These are phyloP conservation scores for Sanghuangporus sanghuang DNA, from an alignment of 1,284 basidiomycete species.

Conservation along the genomic window DNA sequence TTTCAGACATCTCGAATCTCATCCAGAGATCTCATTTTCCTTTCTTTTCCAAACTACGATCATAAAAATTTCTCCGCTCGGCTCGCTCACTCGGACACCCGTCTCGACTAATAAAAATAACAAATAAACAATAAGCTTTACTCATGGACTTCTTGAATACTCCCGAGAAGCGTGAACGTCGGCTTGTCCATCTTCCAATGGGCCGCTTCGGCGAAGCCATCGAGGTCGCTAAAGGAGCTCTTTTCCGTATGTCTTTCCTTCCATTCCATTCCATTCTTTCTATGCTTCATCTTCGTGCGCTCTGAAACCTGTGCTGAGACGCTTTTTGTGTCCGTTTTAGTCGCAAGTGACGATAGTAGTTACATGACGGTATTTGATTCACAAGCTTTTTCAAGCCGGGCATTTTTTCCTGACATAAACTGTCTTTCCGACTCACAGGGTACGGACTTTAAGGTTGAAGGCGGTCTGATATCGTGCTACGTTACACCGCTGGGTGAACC, in stretches of 20 bases:
- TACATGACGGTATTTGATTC: constrained; percentile 64
- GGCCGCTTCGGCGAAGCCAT: constrained; percentile 96
- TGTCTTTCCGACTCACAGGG: constrained; percentile 48
- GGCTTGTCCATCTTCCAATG: constrained; percentile 92
- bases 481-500: constrained; percentile 77
- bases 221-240: constrained; percentile 86
- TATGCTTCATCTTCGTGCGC: background rate
- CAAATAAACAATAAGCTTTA: constrained; percentile 49
- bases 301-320: background rate
- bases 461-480: constrained; percentile 85
- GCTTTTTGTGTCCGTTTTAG: constrained; percentile 32
- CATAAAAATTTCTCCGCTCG: background rate
- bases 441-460: constrained; percentile 91
- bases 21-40: background rate
- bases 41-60: background rate
- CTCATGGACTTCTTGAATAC: constrained; percentile 98
- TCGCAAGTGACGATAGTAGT: constrained; percentile 82
- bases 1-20: background rate
- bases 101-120: background rate
- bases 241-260: constrained; percentile 67
- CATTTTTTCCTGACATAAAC: constrained; percentile 32
- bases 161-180: constrained; percentile 89
- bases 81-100: background rate
- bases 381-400: background rate
- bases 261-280: background rate